Percentiles rank a stretch among this genome's conserved stretches.
Conservation (phyloP, 306 rosid species). For the Castanospermum australe region DNA sequence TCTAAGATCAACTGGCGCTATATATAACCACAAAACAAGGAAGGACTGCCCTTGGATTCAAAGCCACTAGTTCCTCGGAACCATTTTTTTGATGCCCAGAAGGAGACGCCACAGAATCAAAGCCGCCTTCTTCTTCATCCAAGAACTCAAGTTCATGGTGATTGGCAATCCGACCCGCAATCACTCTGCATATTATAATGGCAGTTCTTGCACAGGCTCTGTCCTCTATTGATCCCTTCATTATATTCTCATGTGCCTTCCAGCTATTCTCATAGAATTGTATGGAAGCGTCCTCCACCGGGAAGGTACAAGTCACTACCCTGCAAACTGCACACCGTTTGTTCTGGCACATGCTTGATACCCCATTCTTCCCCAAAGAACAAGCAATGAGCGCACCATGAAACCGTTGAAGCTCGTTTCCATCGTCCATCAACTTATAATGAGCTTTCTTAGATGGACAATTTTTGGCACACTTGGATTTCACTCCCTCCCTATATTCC, state of each 20-base stretch:
- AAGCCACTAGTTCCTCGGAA: constrained; percentile 8
- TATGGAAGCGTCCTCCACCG: not conserved
- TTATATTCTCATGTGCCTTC: constrained; percentile 35
- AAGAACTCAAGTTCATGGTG: not conserved
- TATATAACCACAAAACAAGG: constrained; percentile 40
- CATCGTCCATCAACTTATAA: not conserved
- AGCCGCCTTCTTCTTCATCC: constrained; percentile 19
- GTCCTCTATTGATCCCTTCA: not conserved
- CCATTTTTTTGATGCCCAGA: not conserved
- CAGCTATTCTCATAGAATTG: constrained; percentile 16
- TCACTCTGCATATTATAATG: constrained; percentile 33
- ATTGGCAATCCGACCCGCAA: constrained; percentile 24
- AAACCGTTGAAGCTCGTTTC: not conserved
- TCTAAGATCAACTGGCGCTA: not conserved
- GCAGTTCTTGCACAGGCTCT: constrained; percentile 18
- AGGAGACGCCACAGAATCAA: constrained; percentile 29
- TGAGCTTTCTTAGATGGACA: not conserved
- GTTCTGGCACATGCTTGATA: not conserved
- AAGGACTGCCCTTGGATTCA: constrained; percentile 34
- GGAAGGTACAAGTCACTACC: not conserved
- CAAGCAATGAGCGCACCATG: not conserved
- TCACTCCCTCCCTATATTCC: not conserved
- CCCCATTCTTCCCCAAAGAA: not conserved
- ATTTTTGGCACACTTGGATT: not conserved
- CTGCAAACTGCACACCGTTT: constrained; percentile 29